Conservation (phyloP, 768 basidiomycete genomes). For the Amanita pallidorosea region DNA sequence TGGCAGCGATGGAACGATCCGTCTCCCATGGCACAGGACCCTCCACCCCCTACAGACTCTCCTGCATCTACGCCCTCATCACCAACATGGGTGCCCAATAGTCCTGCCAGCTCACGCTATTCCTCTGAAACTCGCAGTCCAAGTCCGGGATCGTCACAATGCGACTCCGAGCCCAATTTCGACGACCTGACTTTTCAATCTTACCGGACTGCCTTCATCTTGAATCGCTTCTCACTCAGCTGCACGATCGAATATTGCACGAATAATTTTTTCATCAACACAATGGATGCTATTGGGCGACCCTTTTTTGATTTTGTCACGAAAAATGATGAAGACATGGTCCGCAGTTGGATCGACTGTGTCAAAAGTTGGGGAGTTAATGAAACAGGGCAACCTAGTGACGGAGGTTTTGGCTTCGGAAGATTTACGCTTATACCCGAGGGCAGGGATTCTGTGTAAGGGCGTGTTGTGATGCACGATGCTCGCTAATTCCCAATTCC, state of each 20-base stretch:
- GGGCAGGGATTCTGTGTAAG: constrained; percentile 57
- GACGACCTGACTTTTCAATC: constrained; percentile 60
- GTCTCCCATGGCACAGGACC: constrained; percentile 48
- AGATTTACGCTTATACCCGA: constrained; percentile 46
- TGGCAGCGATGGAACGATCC: constrained; percentile 60
- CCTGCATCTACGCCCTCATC: constrained; percentile 19
- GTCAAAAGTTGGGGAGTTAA: constrained; percentile 82
- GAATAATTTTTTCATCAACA: constrained; percentile 56
- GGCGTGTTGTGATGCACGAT: constrained; percentile 4
- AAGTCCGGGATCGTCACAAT: constrained; percentile 11
- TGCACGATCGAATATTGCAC: constrained; percentile 65
- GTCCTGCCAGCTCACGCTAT: constrained; percentile 5
- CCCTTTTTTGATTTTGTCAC: constrained; percentile 72
- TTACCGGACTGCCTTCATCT: constrained; percentile 68
- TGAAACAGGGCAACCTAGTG: constrained; percentile 72
- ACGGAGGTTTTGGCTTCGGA: constrained; percentile 79
- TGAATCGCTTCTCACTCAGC: constrained; percentile 61
- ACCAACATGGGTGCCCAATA: constrained; percentile 16
- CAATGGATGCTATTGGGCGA: constrained; percentile 48
- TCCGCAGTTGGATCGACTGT: constrained; percentile 64
- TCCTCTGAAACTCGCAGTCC: constrained; percentile 11
- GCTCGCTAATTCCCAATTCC: background rate
- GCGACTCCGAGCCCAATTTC: constrained; percentile 31
- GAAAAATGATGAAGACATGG: constrained; percentile 49
- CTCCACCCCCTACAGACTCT: constrained; percentile 21